A percentile compares a stretch with the other conserved stretches of the same genome.
These are phyloP conservation scores for Pythium aristosporum DNA, from an alignment of 352 stramenopile species.

Conservation along the genomic window DNA sequence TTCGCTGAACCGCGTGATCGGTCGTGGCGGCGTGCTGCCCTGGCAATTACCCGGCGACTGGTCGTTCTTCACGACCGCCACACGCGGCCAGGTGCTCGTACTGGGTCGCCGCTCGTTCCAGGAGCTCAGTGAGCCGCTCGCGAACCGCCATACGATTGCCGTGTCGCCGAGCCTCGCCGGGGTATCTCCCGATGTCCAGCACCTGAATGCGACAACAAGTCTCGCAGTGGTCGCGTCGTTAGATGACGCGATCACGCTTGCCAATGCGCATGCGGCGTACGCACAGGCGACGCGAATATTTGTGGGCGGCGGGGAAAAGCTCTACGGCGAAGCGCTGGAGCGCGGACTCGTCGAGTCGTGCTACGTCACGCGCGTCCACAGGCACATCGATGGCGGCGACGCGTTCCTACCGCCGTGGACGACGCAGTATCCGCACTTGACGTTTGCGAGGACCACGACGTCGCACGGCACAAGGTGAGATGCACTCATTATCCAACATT, in stretches of 20 bases:
- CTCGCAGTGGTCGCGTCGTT: constrained; percentile 41
- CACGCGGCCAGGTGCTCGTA: constrained; percentile 54
- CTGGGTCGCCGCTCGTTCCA: constrained; percentile 52
- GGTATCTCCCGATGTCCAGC: constrained; percentile 21
- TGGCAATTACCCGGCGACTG: constrained; percentile 68
- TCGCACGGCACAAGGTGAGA: constrained; percentile 19
- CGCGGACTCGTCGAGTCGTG: constrained; percentile 46
- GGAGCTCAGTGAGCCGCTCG: constrained; percentile 40
- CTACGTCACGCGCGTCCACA: constrained; percentile 64
- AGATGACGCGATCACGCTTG: constrained; percentile 44
- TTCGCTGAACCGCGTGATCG: constrained; percentile 70
- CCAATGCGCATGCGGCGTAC: constrained; percentile 35
- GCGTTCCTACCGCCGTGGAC: constrained; percentile 64
- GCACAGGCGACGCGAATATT: constrained; percentile 44
- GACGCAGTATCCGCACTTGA: constrained; percentile 34
- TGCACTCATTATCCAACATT: not conserved
- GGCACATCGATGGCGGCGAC: constrained; percentile 41
- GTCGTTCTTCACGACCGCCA: constrained; percentile 64
- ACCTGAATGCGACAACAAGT: constrained; percentile 1
- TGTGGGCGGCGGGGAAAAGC: constrained; percentile 54
- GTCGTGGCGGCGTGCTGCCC: constrained; percentile 44
- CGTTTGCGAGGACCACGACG: constrained; percentile 31
- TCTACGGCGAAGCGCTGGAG: constrained; percentile 61
- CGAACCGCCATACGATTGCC: constrained; percentile 60
- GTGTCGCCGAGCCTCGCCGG: constrained; percentile 41